phyloP scores from a whole-genome alignment of 2,329 filamentous ascomycete species.

The Phaeosphaeria sp. region DNA sequence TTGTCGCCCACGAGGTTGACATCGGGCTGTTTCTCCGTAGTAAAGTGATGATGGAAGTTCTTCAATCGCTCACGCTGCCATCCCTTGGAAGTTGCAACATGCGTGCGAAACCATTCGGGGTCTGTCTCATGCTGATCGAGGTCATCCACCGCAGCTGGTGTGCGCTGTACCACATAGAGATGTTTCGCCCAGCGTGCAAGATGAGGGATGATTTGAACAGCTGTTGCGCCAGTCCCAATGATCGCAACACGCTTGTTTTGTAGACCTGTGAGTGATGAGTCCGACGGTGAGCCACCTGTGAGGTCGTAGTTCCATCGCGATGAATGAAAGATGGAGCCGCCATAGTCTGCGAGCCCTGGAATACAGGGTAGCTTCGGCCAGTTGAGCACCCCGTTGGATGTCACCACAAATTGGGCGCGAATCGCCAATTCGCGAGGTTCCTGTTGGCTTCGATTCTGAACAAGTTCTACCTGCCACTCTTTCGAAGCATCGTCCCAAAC shows the following conservation, averaged over 20 bases:
- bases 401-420: conserved; percentile 45
- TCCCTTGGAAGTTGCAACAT: conserved; percentile 37
- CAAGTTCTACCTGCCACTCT: neutral
- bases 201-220: conserved; percentile 45
- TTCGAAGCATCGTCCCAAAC: neutral
- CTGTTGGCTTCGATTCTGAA: conserved; percentile 43
- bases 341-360: conserved; percentile 26
- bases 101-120: conserved; percentile 13
- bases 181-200: conserved; percentile 57
- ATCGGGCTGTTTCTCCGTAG: conserved; percentile 37
- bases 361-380: conserved; percentile 48
- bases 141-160: conserved; percentile 53
- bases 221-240: conserved; percentile 44
- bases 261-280: conserved; percentile 40
- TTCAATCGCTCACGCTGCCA: conserved; percentile 58
- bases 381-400: conserved; percentile 51
- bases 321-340: conserved; percentile 35
- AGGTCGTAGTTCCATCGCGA: conserved; percentile 34
- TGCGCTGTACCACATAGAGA: conserved; percentile 64
- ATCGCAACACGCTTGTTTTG: conserved; percentile 44
- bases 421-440: neutral
- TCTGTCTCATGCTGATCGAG: conserved; percentile 33
- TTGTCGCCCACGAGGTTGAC: conserved; percentile 57
- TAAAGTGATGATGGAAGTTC: conserved; percentile 51
- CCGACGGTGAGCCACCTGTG: conserved; percentile 29